Base-by-base conservation (phyloP, 2,329 filamentous ascomycete species). In the Ilyonectria robusta region DNA sequence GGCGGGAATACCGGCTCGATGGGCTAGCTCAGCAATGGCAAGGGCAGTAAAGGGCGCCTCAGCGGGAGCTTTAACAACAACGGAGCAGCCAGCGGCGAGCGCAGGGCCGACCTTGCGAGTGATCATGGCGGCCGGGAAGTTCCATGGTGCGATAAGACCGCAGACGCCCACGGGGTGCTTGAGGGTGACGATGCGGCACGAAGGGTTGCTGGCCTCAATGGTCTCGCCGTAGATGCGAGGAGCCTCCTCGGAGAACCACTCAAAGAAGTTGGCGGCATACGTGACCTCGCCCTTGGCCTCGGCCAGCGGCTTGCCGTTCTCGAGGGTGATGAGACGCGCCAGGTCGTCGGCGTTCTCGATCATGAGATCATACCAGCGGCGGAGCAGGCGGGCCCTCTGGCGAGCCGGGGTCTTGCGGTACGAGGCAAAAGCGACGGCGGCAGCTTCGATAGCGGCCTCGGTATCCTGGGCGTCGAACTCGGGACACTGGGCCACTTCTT, bases 1-100 rank as follows among this genome's bases (percentile, higher is more conserved):
- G 73, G 91, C 90, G 31, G 95, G 95, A 40, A 97, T 92, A 29
- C 95, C 95, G 15, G 95, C 95, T 35, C 94, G 91, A 75, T 92
- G 88, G 7, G 91, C 93, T 47, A 97, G 87, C 81, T 97, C 94
- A 2, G 93, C 93, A 31, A 97, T 81, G 2, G 95, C 95, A 53
- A 97, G 91, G 1, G 94, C 90, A 23, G 94, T 97, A 78, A 95
- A 94, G 0, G 95, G 95, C 4, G 95, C 97, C 84, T 97, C 95
- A 42, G 92, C 91, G 1, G 95, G 94, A 40, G 94, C 92, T 82
- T 98, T 98, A 70, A 90, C 90, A 1, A 98, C 94, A 86, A 93
- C 88, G 3, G 91, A 93, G 79, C 92, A 93, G 40, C 92, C 92
- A 31, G 91, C 91, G 37, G 92, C 92, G 46, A 94, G 83, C 17